Evolutionary conservation across 2,329 filamentous ascomycete species (phyloP).

Genomic region (Hymenoscyphus salicellus): DNA sequence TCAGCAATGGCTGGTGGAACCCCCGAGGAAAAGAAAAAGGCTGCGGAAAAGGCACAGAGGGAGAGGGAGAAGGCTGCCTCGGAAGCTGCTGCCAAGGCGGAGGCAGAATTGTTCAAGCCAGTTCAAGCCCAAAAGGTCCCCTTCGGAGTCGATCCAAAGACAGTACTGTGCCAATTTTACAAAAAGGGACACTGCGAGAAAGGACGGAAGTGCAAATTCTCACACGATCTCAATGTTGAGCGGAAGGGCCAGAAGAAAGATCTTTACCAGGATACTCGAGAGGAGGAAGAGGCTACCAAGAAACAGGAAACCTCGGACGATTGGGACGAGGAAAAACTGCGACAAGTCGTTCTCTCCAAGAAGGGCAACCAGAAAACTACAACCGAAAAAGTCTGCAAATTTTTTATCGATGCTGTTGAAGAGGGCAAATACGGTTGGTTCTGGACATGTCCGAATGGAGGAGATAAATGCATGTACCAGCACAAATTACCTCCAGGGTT

Average conservation of each 20-base stretch:
- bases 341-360: constrained; percentile 87
- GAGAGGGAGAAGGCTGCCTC: constrained; percentile 90
- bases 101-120: constrained; percentile 78
- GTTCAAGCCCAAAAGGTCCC: constrained; percentile 96
- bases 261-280: constrained; percentile 80
- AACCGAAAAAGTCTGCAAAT: constrained; percentile 99
- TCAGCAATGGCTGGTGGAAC: constrained; percentile 71
- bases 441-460: constrained; percentile 95
- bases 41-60: constrained; percentile 63
- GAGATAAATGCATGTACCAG: constrained; percentile 97
- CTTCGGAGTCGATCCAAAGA: constrained; percentile 97
- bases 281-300: constrained; percentile 71
- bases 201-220: constrained; percentile 96
- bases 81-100: constrained; percentile 78
- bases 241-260: constrained; percentile 90
- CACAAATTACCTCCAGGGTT: constrained; percentile 93
- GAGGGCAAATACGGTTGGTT: constrained; percentile 99
- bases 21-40: constrained; percentile 83
- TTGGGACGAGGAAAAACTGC: constrained; percentile 96
- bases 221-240: constrained; percentile 84
- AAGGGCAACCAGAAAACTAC: constrained; percentile 94
- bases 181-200: constrained; percentile 98
- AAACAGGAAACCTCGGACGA: constrained; percentile 90
- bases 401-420: constrained; percentile 93
- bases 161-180: constrained; percentile 91